Percentiles rank a stretch among this genome's conserved stretches.
Conservation (phyloP, 2,329 filamentous ascomycete genomes). For the Mycogone perniciosa region DNA sequence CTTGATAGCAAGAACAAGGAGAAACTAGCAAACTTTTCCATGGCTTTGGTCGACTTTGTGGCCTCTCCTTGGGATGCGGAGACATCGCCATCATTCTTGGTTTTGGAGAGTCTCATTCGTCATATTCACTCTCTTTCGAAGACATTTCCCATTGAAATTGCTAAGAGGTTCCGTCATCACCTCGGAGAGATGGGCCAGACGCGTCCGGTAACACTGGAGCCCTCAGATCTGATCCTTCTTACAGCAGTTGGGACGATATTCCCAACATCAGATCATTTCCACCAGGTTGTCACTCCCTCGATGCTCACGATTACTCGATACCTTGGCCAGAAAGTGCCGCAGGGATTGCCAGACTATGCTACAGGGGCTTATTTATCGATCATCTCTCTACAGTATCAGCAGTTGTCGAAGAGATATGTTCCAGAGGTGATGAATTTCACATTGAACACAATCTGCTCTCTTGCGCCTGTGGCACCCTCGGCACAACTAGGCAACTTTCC, state of each 20-base stretch:
- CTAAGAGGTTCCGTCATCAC: conserved; percentile 68
- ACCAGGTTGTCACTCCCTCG: conserved; percentile 86
- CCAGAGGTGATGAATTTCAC: conserved; percentile 83
- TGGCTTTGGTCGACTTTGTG: conserved; percentile 58
- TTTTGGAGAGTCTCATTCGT: conserved; percentile 74
- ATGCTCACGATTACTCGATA: conserved; percentile 79
- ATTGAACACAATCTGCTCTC: conserved; percentile 63
- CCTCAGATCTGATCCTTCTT: conserved; percentile 73
- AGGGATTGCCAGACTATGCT: conserved; percentile 58
- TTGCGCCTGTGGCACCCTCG: conserved; percentile 51
- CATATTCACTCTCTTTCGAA: conserved; percentile 92
- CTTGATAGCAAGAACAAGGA: conserved; percentile 79
- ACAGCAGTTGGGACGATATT: conserved; percentile 81
- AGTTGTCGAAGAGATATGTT: conserved; percentile 76
- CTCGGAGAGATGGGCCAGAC: conserved; percentile 49
- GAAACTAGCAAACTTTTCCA: conserved; percentile 64
- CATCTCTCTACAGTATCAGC: conserved; percentile 75
- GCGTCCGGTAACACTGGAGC: conserved; percentile 47
- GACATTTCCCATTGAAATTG: conserved; percentile 72
- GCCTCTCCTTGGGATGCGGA: conserved; percentile 39
- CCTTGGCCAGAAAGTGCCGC: conserved; percentile 69
- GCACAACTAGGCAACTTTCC: conserved; percentile 53
- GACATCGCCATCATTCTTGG: conserved; percentile 51
- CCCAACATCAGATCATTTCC: conserved; percentile 95
- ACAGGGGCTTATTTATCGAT: conserved; percentile 74